phyloP scores from a whole-genome alignment of 768 basidiomycete species.

The Suillus occidentalis region DNA sequence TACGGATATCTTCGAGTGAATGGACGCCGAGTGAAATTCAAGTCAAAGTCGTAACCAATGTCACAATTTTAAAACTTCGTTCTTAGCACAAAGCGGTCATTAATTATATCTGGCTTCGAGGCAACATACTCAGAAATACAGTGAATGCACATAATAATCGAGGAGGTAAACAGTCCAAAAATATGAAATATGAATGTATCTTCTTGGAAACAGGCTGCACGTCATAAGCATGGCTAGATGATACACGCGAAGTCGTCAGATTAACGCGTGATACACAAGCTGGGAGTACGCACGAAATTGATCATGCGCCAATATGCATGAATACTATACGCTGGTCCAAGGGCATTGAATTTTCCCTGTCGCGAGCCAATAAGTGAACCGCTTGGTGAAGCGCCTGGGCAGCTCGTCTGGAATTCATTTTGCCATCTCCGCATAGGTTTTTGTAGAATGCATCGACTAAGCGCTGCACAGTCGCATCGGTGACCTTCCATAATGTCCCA shows the following conservation, averaged over 20 bases:
- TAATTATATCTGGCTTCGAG: neutral
- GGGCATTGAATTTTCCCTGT: neutral
- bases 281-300: neutral
- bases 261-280: neutral
- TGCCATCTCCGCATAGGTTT: neutral
- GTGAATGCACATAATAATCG: no score
- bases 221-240: neutral
- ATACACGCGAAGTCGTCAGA: neutral
- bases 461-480: neutral
- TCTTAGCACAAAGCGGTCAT: neutral
- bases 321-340: slow-evolving; percentile 9
- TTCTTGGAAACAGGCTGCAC: neutral
- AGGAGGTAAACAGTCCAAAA: neutral
- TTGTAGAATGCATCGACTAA: slow-evolving; percentile 5
- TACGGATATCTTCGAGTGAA: no score
- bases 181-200: neutral
- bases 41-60: neutral
- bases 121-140: neutral
- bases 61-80: neutral
- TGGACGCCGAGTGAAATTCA: no score
- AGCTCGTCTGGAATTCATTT: slow-evolving; percentile 6
- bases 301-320: slow-evolving; percentile 9
- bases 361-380: neutral
- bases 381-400: slow-evolving; percentile 6
- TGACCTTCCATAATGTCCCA: slow-evolving; percentile 23